Evolutionary conservation across 2,329 filamentous ascomycete species (phyloP).

Genomic region (Paracamarosporium sp.): DNA sequence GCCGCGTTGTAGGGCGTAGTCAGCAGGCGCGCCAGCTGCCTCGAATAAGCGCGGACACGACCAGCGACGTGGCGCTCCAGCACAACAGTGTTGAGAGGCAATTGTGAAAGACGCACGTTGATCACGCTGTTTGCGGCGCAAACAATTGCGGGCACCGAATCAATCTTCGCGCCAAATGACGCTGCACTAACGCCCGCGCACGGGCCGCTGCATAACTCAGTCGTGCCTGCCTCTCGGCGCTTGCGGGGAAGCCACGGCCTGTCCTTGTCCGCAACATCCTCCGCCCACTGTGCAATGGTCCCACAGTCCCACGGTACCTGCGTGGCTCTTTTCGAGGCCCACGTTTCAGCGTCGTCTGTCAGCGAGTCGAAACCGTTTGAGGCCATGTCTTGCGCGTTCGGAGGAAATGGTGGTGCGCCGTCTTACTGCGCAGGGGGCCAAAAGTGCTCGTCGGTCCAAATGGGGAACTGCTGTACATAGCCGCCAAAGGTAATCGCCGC

Average conservation of each 20-base stretch:
- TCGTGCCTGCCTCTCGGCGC: neutral
- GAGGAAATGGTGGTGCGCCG: neutral
- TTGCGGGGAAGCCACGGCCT: neutral
- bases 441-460: neutral
- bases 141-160: neutral
- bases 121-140: conserved; percentile 12
- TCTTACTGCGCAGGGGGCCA: conserved; percentile 7
- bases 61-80: neutral
- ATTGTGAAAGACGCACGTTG: conserved; percentile 9
- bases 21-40: neutral
- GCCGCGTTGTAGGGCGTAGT: conserved; percentile 1
- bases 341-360: neutral
- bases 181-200: neutral
- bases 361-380: neutral
- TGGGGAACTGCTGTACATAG: conserved; percentile 6
- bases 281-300: neutral
- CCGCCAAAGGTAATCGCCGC: conserved; percentile 4
- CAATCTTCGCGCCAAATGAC: neutral
- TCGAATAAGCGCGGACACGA: neutral
- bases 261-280: neutral
- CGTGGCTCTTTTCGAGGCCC: conserved; percentile 6
- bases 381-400: neutral
- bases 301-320: neutral
- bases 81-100: neutral
- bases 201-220: neutral